Evolutionary conservation across 129 eudicot species (phyloP).

Genomic region (Cynara cardunculus): DNA sequence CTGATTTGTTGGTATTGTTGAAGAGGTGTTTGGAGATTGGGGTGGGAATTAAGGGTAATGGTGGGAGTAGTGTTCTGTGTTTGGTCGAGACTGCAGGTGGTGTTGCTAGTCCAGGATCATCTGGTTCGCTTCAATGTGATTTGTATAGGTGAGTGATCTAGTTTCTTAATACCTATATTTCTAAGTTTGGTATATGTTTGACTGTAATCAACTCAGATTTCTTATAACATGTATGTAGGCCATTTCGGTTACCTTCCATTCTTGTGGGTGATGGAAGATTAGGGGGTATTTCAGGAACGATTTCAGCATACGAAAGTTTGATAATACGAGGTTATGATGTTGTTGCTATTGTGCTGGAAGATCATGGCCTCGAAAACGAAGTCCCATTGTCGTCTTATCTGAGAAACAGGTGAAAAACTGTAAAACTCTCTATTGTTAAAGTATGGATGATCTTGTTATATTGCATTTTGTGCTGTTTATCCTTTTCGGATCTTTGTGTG

Average conservation of each 20-base stretch:
- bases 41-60: constrained; percentile 4
- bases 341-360: constrained; percentile 76
- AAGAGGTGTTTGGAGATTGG: constrained; percentile 55
- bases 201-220: constrained; percentile 2
- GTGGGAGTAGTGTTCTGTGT: constrained; percentile 34
- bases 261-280: constrained; percentile 97
- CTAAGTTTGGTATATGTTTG: not conserved
- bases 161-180: not conserved
- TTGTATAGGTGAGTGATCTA: constrained; percentile 54
- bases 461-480: not conserved
- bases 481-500: not conserved
- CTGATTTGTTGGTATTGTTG: constrained; percentile 52
- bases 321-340: constrained; percentile 94
- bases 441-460: constrained; percentile 7
- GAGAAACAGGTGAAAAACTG: constrained; percentile 50
- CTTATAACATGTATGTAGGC: constrained; percentile 43
- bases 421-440: not conserved
- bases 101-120: constrained; percentile 93
- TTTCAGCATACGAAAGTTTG: constrained; percentile 90
- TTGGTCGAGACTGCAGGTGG: constrained; percentile 97
- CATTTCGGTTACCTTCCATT: constrained; percentile 82
- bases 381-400: constrained; percentile 63
- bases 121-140: constrained; percentile 95
- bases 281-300: constrained; percentile 93
- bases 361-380: constrained; percentile 82